Conservation (phyloP, 176 grass and related monocot genomes). For the Zoysia japonica region DNA sequence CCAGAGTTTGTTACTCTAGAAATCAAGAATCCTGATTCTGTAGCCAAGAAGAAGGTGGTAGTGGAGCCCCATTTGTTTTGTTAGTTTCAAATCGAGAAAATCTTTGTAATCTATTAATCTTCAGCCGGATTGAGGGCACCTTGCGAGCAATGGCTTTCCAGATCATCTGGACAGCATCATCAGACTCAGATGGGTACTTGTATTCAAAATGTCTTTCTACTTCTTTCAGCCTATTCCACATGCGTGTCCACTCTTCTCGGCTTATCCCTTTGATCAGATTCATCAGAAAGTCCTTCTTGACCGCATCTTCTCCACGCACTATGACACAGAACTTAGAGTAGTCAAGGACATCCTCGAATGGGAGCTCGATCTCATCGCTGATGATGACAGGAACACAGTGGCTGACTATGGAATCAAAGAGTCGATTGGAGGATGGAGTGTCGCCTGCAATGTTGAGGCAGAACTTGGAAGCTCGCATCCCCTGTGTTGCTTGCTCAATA, state of each 20-base stretch:
- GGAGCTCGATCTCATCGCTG: conserved; percentile 67
- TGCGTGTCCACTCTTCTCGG: conserved; percentile 54
- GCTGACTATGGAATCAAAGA: conserved; percentile 68
- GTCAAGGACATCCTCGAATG: conserved; percentile 65
- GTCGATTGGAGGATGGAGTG: conserved; percentile 67
- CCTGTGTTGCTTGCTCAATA: conserved; percentile 47
- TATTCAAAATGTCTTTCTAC: conserved; percentile 63
- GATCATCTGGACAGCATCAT: conserved; percentile 74
- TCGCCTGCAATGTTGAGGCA: conserved; percentile 78
- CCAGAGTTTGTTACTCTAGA: conserved; percentile 19
- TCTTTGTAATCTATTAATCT: conserved; percentile 53
- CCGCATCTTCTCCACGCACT: conserved; percentile 43
- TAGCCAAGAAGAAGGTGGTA: conserved; percentile 48
- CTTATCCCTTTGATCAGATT: conserved; percentile 59
- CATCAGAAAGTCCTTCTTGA: conserved; percentile 64
- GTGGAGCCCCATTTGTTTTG: conserved; percentile 21
- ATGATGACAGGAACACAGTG: conserved; percentile 68
- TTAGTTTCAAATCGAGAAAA: conserved; percentile 53
- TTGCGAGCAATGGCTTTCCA: conserved; percentile 71
- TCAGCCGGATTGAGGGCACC: conserved; percentile 55
- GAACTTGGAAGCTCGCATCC: conserved; percentile 61
- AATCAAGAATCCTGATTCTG: conserved; percentile 35
- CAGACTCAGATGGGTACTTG: conserved; percentile 52
- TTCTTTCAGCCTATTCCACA: conserved; percentile 69
- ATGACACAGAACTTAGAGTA: conserved; percentile 66